Evolutionary conservation across 164 flowering plant genomes (phyloP), one percentile per base, ranked within the genome.

Genomic region (Vitis rotundifolia): DNA sequence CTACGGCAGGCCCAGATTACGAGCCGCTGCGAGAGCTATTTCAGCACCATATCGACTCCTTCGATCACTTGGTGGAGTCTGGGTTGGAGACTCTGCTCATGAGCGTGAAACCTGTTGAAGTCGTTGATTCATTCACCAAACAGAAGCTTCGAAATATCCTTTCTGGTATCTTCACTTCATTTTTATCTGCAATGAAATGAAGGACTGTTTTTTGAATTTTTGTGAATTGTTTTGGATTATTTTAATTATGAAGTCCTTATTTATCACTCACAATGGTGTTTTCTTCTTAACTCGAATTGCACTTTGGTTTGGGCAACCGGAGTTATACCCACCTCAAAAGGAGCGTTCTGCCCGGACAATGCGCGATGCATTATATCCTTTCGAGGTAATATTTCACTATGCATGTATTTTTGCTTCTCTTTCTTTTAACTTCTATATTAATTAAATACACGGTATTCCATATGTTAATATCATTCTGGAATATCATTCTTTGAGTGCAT

Each of bases 1-100:
- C 0, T 1, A 18, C 48, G 47, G 7, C 48, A 53, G 18, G 6
- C 44, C 44, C 71, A 8, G 79, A 87, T 58, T 77, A 73, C 29
- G 75, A 78, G 65, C 70, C 76, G n/a, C 59, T 92, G 63, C 71
- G 69, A 5, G 89, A 90, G 78, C 84, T 93, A 0, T 67, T 88
- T 75, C 81, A 76, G 64, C 98, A 87, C 67, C 98, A 91, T 61
- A 84, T 91, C 6, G 91, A 91, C 7, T 93, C 98, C 1, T 93
- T 84, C 70, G 90, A 93, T 76, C 67, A 93, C 76, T 70, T 91
- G 60, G 53, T 81, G 19, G 90, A 84, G 0, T 16, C 60, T 1
- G 97, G 98, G 1, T 55, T 93, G 37, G 87, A 83, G 50, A 75
- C 67, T 8, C 68, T 87, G 81, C 59, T 91, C 10, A 1, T 9